Base-by-base conservation (phyloP, 2,329 filamentous ascomycete genomes). In the Aschersonia sp. region DNA sequence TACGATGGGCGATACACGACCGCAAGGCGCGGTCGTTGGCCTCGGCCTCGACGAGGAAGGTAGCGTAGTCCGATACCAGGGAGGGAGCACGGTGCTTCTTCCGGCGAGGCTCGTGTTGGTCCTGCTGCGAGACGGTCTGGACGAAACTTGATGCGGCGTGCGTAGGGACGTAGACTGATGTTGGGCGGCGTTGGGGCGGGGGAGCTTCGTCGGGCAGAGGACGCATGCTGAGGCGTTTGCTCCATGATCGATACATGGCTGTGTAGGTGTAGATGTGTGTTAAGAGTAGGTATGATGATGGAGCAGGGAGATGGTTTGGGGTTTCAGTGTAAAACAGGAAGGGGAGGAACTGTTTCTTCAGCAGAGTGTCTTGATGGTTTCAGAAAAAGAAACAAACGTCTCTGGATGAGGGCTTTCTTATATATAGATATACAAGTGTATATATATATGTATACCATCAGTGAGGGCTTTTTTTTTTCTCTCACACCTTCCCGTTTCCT, bases 131-230 rank as follows among this genome's bases (percentile, higher is more conserved):
- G 47, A 31, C 52, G 50, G 50, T 52, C 45, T 45, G 38, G 47
- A 53, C 52, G 44, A 62, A 62, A 53, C 59, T 59, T 31, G 56
- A 49, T 5, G 60, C 60, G 3, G 60, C 60, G 47, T 62, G 60
- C 29, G 54, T 58, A 2, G 60, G 60, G 29, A 59, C 53, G 51
- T 62, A 62, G 42, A 47, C 30, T 5, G 49, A 32, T 4, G 43
- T 41, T 12, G 50, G 45, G 3, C 44, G 31, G 35, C 20, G 32
- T 2, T 10, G 20, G 20, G 20, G 20, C 20, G 20, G 20, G 20
- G 20, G 20, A 20, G 20, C 20, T 20, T 20, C 20, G 20, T 20
- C 20, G 20, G 20, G 20, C 20, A 20, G 20, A 20, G 20, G 20
- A 20, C 20, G 20, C 20, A 20, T 20, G 20, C 20, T 20, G 20